Base-by-base conservation (phyloP, 768 basidiomycete genomes). In the Crassisporium funariophilum region DNA sequence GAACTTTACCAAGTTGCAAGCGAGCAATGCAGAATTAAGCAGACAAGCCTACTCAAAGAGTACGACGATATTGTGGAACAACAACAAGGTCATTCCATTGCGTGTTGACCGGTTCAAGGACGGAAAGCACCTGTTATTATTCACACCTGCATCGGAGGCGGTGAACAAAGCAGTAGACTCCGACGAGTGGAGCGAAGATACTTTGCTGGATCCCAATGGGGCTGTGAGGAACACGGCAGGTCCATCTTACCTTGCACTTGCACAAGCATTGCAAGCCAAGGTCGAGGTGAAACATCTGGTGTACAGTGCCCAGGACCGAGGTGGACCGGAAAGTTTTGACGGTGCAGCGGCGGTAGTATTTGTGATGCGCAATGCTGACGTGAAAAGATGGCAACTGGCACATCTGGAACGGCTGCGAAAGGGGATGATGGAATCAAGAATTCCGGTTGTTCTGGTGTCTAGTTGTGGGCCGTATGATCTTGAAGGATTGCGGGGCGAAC, bases 381-480 rank as follows among this genome's bases (percentile, higher is more conserved):
- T 66, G 21, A 69, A 68, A 31, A 31, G 40, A 9, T 86, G 84
- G 83, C 84, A 60, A 42, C 36, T 60, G 15, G 54, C 47, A 27
- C 50, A 45, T 46, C 39, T 60, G 23, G 49, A 84, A 62, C 45
- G 73, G 38, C 64, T 67, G 9, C 65, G 68, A 29, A 51, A 84
- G 43, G 50, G 57, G 35, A 63, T n/a, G n/a, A n/a, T n/a, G n/a
- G n/a, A 48, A 15, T 45, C 6, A 2, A 44, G 22, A 1, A 56
- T 65, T 13, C 65, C 67, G 13, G 61, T 83, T 24, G 68, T 83
- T 1, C 59, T 86, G 11, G 50, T 87, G 0, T 74, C 81, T 15
- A 84, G 80, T 27, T 84, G 84, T 56, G 78, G 75, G n/a, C 85
- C 85, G 21, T 88, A 86, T 53, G 84, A 87, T 50, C 46, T 83